Base-by-base conservation (phyloP, 1,284 basidiomycete species). In the Sparassis latifolia region DNA sequence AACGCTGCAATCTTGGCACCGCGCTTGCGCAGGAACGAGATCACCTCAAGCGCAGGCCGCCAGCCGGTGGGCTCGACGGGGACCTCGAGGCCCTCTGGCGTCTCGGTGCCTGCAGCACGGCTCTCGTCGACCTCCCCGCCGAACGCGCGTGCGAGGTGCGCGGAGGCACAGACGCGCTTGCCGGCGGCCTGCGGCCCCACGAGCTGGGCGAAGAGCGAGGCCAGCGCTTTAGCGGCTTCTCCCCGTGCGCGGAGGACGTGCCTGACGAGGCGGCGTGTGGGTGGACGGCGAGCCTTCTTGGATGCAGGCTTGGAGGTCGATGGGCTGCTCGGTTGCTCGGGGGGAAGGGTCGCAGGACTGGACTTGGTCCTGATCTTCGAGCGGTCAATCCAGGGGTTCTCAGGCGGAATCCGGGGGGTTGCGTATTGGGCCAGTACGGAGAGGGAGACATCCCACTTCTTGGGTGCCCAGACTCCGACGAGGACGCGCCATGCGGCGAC, bases 401-500 rank as follows among this genome's bases (percentile, higher is more conserved):
- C 77, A 4, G 82, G 77, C 2, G 86, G 88, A 10, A 75, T 71
- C 27, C 68, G 66, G 6, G 86, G 85, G 10, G 76, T 79, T 5
- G 78, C 86, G 66, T 91, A 93, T 51, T 81, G 82, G n/a, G 84
- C 77, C 39, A 95, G 74, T 5, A 84, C 82, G 28, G 75, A 59
- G 20, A 83, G 61, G 3, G 87, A 80, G 49, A 94, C 73, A 57
- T 96, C 92, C 78, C 82, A 89, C 40, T 71, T 73, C 62, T 82
- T 84, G 6, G 93, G 92, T 2, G 80, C 77, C 93, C 93, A 97
- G 9, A 96, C 82, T 10, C 92, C 94, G 55, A 95, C 80, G 10
- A 97, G 76, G 12, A 95, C 82, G 47, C 91, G 84, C 92, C 93
- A 97, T 9, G 92, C 84, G 4, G 92, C 89, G 32, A 86, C 76